These are phyloP conservation scores for Euptelea pleiosperma DNA, from an alignment of 164 flowering plant genomes.

Conservation along the genomic window DNA sequence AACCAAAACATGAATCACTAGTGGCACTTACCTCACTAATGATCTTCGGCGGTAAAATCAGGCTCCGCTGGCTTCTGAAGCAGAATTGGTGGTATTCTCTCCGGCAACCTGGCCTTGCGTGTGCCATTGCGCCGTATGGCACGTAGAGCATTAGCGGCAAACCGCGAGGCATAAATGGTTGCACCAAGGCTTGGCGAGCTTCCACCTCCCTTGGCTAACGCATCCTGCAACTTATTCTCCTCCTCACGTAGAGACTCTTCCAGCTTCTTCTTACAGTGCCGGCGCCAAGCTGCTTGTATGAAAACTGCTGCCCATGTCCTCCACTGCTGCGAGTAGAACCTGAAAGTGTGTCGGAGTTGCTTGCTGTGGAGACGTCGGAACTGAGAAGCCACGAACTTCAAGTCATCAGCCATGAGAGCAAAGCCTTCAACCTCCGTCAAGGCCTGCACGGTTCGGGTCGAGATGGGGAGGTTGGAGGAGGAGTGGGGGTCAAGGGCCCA, in stretches of 20 bases:
- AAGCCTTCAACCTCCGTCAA: conserved; percentile 84
- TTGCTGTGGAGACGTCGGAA: conserved; percentile 90
- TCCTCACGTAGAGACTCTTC: conserved; percentile 67
- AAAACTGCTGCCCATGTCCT: conserved; percentile 97
- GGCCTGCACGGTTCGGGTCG: conserved; percentile 83
- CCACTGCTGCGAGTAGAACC: conserved; percentile 94
- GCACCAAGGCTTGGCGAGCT: conserved; percentile 79
- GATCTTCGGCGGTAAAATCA: conserved; percentile 40
- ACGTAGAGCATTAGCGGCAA: conserved; percentile 72
- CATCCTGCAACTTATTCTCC: conserved; percentile 68
- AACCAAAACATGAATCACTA: background rate
- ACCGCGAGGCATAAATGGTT: conserved; percentile 73
- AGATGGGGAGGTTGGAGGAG: conserved; percentile 76
- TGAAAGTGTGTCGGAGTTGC: conserved; percentile 85
- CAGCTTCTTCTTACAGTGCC: conserved; percentile 61
- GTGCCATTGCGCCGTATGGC: conserved; percentile 34
- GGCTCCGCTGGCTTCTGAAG: conserved; percentile 59
- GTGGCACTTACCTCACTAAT: conserved; percentile 7
- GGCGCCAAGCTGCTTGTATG: conserved; percentile 90
- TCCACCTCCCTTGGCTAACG: conserved; percentile 52
- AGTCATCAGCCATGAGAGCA: conserved; percentile 76
- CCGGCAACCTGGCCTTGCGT: conserved; percentile 38
- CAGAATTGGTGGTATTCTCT: conserved; percentile 40
- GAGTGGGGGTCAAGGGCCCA: conserved; percentile 94
- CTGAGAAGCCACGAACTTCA: conserved; percentile 84